These are phyloP conservation scores for Paragyromitra xinjiangensis DNA, from an alignment of 495 filamentous ascomycete species.

Conservation along the genomic window DNA sequence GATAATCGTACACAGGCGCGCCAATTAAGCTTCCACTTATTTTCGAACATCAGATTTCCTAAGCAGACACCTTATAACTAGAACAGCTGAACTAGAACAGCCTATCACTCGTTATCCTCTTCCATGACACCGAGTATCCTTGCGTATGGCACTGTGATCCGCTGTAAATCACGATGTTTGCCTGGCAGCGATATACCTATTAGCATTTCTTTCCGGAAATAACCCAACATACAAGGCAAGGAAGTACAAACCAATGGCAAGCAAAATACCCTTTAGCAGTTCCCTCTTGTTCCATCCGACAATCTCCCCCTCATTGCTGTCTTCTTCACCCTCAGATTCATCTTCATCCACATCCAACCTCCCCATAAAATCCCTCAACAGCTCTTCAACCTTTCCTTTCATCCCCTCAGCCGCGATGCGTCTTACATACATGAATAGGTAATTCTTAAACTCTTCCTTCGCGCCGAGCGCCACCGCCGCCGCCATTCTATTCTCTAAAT, in stretches of 20 bases:
- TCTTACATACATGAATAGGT: conserved; percentile 95
- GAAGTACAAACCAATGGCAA: conserved; percentile 82
- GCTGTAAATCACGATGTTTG: conserved; percentile 90
- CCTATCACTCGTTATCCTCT: conserved; percentile 57
- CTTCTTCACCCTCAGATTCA: conserved; percentile 63
- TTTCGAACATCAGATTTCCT: not conserved
- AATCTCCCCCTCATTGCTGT: conserved; percentile 65
- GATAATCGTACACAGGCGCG: conserved; percentile 43
- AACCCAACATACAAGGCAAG: conserved; percentile 2
- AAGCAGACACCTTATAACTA: not conserved
- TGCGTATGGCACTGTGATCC: conserved; percentile 90
- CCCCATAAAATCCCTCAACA: conserved; percentile 80
- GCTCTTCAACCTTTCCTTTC: conserved; percentile 87
- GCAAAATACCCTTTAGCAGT: conserved; percentile 84
- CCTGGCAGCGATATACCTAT: conserved; percentile 65
- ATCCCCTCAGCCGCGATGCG: conserved; percentile 89
- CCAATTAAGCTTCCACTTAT: conserved; percentile 16
- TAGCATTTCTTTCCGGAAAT: conserved; percentile 52
- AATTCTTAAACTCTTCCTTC: conserved; percentile 87
- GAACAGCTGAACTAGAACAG: not conserved
- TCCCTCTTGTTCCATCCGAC: conserved; percentile 91
- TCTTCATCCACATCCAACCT: conserved; percentile 62
- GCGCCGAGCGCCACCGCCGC: conserved; percentile 85
- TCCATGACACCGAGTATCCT: conserved; percentile 71
- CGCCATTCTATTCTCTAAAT: conserved; percentile 93